Evolutionary conservation across 2,329 filamentous ascomycete species (phyloP), one percentile per base, ranked within the genome.

Genomic region (Akanthomyces dipterigenus): DNA sequence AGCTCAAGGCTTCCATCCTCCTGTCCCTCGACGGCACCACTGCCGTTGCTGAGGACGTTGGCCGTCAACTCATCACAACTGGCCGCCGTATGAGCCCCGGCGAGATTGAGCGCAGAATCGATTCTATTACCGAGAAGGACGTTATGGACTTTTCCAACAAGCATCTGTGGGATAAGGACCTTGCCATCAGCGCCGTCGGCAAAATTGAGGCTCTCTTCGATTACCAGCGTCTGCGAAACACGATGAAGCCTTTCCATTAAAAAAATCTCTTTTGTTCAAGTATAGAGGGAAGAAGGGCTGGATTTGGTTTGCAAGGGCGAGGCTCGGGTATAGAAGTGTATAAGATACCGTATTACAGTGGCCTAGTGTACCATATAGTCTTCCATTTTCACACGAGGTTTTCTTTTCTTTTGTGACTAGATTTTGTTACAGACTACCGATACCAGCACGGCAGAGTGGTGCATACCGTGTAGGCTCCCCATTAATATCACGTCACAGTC

Each of bases 1-100:
- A 99, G 82, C 88, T 99, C 71, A 99, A 99, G 87, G 95, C 95
- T 65, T 96, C 93, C 60, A 93, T 99, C 72, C 90, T 99, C 65
- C 88, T 99, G 67, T 96, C 92, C 58, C 91, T 99, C 36, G 95
- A 99, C 76, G 96, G 93, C 76, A 98, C 95, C 73, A 98, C 95
- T 54, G 92, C 95, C 70, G 89, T 97, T 60, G 95, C 95, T 64
- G 95, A 99, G 83, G 95, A 99, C 76, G 96, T 99, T 76, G 95
- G 95, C 73, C 91, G 95, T 77, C 95, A 99, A 81, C 92, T 99
- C 78, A 88, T 99, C 81, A 98, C 93, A 72, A 98, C 95, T 63
- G 95, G 95, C 74, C 90, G 93, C 71, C 88, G 93, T 67, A 89
- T 96, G 86, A 87, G 82, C 74, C 91, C 95, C 63, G 89, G 89